phyloP scores from a whole-genome alignment of 352 stramenopile species.

The Phytophthora colocasiae region DNA sequence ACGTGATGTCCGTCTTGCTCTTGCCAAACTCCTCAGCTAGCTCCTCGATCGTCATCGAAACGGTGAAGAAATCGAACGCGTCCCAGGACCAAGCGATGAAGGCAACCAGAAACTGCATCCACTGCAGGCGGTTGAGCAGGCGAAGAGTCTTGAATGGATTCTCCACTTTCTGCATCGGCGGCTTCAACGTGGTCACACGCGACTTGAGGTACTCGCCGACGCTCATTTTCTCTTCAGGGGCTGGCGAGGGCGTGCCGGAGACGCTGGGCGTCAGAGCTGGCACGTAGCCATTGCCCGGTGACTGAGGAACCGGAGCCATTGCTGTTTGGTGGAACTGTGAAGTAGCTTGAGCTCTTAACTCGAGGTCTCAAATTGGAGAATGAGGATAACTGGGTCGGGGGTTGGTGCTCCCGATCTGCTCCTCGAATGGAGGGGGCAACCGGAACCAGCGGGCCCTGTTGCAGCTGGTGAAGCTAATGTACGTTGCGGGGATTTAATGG shows the following conservation, averaged over 20 bases:
- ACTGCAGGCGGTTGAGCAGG: conserved; percentile 42
- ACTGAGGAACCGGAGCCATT: conserved; percentile 26
- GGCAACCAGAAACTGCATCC: conserved; percentile 42
- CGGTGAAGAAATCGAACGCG: conserved; percentile 67
- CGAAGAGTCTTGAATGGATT: conserved; percentile 36
- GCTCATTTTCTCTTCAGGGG: conserved; percentile 27
- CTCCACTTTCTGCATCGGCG: conserved; percentile 32
- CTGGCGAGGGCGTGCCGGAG: conserved; percentile 8
- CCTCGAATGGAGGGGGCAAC: not conserved
- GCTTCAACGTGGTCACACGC: conserved; percentile 49
- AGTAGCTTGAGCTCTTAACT: conserved; percentile 16
- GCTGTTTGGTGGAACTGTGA: not conserved
- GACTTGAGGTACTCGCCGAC: conserved; percentile 44
- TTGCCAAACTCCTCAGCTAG: conserved; percentile 53
- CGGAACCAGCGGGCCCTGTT: conserved; percentile 4
- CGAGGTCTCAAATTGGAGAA: conserved; percentile 29
- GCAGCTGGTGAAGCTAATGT: conserved; percentile 14
- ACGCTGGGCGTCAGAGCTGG: conserved; percentile 32
- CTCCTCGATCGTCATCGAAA: conserved; percentile 53
- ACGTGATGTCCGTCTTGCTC: conserved; percentile 53
- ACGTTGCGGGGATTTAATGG: conserved; percentile 23
- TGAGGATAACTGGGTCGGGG: conserved; percentile 12
- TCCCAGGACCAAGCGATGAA: conserved; percentile 59
- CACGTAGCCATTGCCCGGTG: conserved; percentile 32
- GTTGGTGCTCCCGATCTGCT: not conserved